Evolutionary conservation across 2,329 filamentous ascomycete species (phyloP).

Genomic region (Talaromyces pinophilus): DNA sequence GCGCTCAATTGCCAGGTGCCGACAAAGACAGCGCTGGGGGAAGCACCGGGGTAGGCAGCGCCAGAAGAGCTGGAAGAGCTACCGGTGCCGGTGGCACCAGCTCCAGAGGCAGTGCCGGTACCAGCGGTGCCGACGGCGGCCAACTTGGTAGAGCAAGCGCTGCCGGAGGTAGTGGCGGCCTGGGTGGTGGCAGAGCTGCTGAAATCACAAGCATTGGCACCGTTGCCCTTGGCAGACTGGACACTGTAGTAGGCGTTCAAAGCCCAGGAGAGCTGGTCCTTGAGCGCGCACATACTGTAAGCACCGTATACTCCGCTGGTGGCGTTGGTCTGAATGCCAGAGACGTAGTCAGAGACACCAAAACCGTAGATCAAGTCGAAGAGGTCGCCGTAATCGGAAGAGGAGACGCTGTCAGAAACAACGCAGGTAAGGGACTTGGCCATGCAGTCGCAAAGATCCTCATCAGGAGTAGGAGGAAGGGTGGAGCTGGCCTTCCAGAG

Average conservation of each 20-base stretch:
- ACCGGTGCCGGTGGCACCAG: constrained; percentile 41
- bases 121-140: constrained; percentile 44
- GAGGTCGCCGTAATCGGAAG: constrained; percentile 63
- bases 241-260: constrained; percentile 51
- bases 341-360: constrained; percentile 33
- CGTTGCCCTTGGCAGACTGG: constrained; percentile 37
- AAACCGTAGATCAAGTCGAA: constrained; percentile 59
- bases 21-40: constrained; percentile 41
- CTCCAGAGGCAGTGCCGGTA: constrained; percentile 42
- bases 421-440: constrained; percentile 70
- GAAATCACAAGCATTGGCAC: constrained; percentile 48
- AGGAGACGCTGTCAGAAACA: constrained; percentile 59
- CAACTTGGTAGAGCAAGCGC: constrained; percentile 40
- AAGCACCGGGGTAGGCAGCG: constrained; percentile 33
- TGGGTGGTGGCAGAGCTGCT: constrained; percentile 44
- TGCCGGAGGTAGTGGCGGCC: constrained; percentile 34
- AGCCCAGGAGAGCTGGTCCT: constrained; percentile 50
- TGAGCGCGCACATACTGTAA: constrained; percentile 50
- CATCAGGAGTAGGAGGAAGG: constrained; percentile 81
- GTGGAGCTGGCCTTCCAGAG: constrained; percentile 68
- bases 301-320: constrained; percentile 49
- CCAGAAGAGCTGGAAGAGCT: constrained; percentile 39
- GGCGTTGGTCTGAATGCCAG: constrained; percentile 43
- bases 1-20: constrained; percentile 45
- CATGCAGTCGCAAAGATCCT: constrained; percentile 84